Evolutionary conservation across 176 grass and related monocot genomes (phyloP).

Genomic region (Coix lacrymajobi): DNA sequence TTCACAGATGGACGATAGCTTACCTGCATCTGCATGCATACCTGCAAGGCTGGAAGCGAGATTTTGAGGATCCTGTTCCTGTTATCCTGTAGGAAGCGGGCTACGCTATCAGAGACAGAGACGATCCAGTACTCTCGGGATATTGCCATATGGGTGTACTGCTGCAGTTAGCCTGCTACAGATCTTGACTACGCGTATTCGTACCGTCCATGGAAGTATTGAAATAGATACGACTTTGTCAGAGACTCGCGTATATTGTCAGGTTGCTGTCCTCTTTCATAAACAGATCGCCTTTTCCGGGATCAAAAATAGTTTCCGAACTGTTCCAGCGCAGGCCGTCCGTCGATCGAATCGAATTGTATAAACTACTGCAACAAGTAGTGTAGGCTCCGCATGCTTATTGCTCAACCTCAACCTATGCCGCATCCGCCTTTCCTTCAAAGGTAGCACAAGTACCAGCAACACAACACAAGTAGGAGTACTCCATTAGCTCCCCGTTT

Average conservation of each 20-base stretch:
- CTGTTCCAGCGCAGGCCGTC: background rate
- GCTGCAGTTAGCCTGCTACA: background rate
- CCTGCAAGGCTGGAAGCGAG: background rate
- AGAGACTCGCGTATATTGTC: background rate
- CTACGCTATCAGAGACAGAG: background rate
- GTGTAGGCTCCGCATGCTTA: conserved; percentile 18
- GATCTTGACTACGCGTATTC: background rate
- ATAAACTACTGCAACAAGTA: background rate
- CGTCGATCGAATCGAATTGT: background rate
- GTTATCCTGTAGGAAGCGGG: background rate
- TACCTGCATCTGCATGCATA: background rate
- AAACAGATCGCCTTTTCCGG: conserved; percentile 24
- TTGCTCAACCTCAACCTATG: background rate
- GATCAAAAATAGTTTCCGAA: background rate
- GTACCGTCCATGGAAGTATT: background rate
- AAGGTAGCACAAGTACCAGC: conserved; percentile 2
- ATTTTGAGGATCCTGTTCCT: background rate
- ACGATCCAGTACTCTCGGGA: background rate
- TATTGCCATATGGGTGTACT: background rate
- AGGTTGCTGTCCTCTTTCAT: background rate
- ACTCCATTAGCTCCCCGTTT: conserved; percentile 10
- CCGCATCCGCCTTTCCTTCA: conserved; percentile 13
- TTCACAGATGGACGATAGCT: background rate
- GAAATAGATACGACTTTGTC: conserved; percentile 10
- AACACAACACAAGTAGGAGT: background rate